A percentile compares a stretch with the other conserved stretches of the same genome.
Conservation (phyloP, 257 asterid species). For the Fraxinus americana region DNA sequence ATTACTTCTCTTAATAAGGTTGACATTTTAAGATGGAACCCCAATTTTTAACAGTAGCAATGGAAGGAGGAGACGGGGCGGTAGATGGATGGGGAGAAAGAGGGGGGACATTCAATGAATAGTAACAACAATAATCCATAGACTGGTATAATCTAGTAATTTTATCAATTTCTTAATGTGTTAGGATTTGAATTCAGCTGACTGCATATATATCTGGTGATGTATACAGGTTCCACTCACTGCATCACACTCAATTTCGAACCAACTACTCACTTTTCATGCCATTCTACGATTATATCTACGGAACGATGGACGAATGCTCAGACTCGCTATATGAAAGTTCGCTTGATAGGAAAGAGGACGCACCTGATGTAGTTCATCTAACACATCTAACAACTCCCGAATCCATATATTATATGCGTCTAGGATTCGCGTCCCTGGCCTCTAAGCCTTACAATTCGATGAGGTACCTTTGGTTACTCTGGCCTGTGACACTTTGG, state of each 20-base stretch:
- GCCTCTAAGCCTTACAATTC: conserved; percentile 49
- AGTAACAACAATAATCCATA: no score
- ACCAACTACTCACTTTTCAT: conserved; percentile 64
- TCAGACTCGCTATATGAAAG: conserved; percentile 43
- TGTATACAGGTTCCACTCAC: conserved; percentile 51
- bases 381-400: conserved; percentile 56
- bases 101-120: no score
- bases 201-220: background rate
- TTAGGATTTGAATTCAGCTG: no score
- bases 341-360: conserved; percentile 40
- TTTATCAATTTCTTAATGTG: no score
- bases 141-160: no score
- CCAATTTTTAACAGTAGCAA: no score
- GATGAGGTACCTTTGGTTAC: conserved; percentile 46
- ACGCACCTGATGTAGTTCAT: conserved; percentile 45
- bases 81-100: no score
- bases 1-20: no score
- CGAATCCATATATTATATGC: conserved; percentile 53
- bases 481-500: conserved; percentile 59
- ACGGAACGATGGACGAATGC: conserved; percentile 50
- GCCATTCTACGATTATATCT: conserved; percentile 61
- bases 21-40: no score
- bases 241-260: conserved; percentile 66
- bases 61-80: no score
- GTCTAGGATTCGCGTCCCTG: conserved; percentile 51